Conservation (phyloP, 805 yeast species). For the Ogataea zsoltii region DNA sequence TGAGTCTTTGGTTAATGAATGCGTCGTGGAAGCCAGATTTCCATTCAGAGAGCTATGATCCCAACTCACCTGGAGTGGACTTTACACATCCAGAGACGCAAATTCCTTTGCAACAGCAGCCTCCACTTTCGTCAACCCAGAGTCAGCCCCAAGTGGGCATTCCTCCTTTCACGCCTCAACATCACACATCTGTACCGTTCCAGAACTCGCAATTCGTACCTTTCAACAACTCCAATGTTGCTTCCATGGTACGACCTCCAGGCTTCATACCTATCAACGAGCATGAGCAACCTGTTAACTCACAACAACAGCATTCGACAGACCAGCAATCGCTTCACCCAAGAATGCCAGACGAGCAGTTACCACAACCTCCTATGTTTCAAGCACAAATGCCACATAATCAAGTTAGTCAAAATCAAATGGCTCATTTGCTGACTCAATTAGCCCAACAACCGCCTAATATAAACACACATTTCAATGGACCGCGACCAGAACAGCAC, state of each 20-base stretch:
- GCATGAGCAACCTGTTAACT: not conserved
- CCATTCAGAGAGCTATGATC: not conserved
- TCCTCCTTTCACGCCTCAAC: not conserved
- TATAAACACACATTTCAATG: not conserved
- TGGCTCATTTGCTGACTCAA: slow-evolving; percentile 15
- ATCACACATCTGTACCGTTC: not conserved
- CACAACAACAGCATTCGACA: not conserved
- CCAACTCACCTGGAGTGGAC: not conserved
- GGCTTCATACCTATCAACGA: not conserved
- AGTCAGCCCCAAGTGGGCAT: not conserved
- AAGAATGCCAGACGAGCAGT: not conserved
- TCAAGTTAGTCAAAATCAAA: slow-evolving; percentile 10
- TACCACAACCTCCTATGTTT: not conserved
- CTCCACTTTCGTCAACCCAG: not conserved
- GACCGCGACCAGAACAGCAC: slow-evolving; percentile 4
- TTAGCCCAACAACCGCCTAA: slow-evolving; percentile 9
- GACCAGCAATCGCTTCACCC: not conserved
- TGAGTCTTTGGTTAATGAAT: slow-evolving; percentile 22
- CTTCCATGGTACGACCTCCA: not conserved
- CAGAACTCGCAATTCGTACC: not conserved
- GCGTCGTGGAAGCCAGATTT: slow-evolving; percentile 22
- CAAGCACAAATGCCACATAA: slow-evolving; percentile 6
- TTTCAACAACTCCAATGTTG: not conserved
- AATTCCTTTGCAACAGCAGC: not conserved
- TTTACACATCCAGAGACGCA: not conserved